Base-by-base conservation (phyloP, 2,329 filamentous ascomycete genomes). In the Chrysoporthe deuterocubensis region DNA sequence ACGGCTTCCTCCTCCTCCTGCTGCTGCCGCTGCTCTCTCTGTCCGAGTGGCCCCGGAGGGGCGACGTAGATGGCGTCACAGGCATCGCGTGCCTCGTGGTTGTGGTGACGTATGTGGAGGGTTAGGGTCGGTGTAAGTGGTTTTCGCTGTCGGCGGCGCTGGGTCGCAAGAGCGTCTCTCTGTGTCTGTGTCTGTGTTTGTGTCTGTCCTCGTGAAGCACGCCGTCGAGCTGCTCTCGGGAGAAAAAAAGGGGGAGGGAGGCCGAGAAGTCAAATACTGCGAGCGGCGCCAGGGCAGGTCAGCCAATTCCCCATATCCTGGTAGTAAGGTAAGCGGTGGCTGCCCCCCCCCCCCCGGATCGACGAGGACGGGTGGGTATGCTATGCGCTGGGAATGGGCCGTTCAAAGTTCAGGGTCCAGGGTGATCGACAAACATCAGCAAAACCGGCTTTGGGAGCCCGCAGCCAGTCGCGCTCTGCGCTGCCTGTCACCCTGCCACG, bases 21-120 rank as follows among this genome's bases (percentile, higher is more conserved):
- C n/a, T 14, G 11, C 57, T 8, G 3, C 13, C 26, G 16, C 56
- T 42, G 16, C 16, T 58, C 37, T 42, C 37, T 40, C 16, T 16
- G 7, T 69, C 44, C 61, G 63, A 62, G 34, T 7, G 43, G 5
- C 44, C 32, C 32, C 52, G 34, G 26, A 59, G 54, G 57, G 67
- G 66, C 48, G 67, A 69, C 59, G 52, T 21, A 21, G 67, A 37
- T 60, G 67, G 64, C 50, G 67, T 69, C 5, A 46, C n/a, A 56
- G 52, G 54, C 67, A 69, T 69, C 14, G 14, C 44, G 32, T 48
- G 21, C 13, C 54, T 58, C 1, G 37, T n/a, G 32, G 37, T 11
- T 21, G 37, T 40, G 56, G 34, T 37, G 56, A 40, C n/a, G 4
- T 18, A 32, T 14, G 18, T 32, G 46, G 14, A 57, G 50, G 62